Percentiles rank a stretch among this genome's conserved stretches.
These are phyloP conservation scores for Stagonosporopsis vannaccii DNA, from an alignment of 2,329 filamentous ascomycete species.

Conservation along the genomic window DNA sequence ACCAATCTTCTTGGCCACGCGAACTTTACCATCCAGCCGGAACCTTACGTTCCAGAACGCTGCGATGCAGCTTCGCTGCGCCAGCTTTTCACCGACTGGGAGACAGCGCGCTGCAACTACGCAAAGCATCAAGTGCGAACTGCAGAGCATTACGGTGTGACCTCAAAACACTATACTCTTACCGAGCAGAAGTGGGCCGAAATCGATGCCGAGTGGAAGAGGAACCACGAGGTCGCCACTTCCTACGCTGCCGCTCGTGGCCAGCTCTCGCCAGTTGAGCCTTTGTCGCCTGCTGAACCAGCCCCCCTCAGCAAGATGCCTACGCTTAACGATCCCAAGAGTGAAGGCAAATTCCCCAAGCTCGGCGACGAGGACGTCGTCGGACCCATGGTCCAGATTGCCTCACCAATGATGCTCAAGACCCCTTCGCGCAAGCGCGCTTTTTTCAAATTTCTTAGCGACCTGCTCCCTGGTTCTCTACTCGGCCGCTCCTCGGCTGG, in stretches of 20 bases:
- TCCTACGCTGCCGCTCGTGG: conserved; percentile 47
- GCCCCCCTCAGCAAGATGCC: conserved; percentile 71
- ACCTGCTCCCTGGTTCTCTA: conserved; percentile 47
- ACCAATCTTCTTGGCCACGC: conserved; percentile 85
- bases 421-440: conserved; percentile 48
- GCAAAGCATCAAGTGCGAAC: conserved; percentile 87
- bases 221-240: conserved; percentile 71
- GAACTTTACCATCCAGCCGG: conserved; percentile 87
- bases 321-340: conserved; percentile 69
- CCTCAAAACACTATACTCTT: conserved; percentile 84
- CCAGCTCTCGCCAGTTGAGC: conserved; percentile 35
- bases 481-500: conserved; percentile 41
- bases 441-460: conserved; percentile 49
- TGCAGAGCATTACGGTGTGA: conserved; percentile 87
- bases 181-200: conserved; percentile 90
- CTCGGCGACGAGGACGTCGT: conserved; percentile 92
- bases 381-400: conserved; percentile 77
- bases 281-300: conserved; percentile 55
- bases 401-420: conserved; percentile 47
- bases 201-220: conserved; percentile 77
- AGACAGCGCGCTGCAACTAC: conserved; percentile 82
- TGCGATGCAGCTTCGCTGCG: conserved; percentile 68
- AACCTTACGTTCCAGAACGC: conserved; percentile 74
- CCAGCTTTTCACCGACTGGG: conserved; percentile 80
- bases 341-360: conserved; percentile 83